Evolutionary conservation across 805 yeast species (phyloP).

Genomic region (Ascoidea tarda): DNA sequence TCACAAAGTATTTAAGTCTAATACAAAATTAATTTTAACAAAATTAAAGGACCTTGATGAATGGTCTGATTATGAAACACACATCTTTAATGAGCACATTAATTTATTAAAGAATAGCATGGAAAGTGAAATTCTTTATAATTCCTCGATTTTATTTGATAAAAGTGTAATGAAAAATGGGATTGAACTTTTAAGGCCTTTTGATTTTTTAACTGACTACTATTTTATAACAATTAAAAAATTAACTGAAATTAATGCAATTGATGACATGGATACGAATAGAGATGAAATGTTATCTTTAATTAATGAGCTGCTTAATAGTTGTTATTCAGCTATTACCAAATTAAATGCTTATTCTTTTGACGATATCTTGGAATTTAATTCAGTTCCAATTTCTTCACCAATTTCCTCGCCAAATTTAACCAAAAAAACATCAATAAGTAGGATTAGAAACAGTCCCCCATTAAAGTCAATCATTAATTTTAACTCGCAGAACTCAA

Average conservation of each 20-base stretch:
- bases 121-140: constrained; percentile 39
- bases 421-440: not conserved
- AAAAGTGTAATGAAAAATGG: constrained; percentile 21
- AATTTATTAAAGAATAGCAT: constrained; percentile 29
- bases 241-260: constrained; percentile 9
- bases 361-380: not conserved
- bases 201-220: constrained; percentile 10
- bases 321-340: constrained; percentile 4
- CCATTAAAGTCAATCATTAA: no score
- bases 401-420: not conserved
- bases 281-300: constrained; percentile 7
- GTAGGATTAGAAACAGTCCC: not conserved
- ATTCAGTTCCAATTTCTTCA: not conserved
- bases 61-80: constrained; percentile 36
- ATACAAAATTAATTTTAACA: constrained; percentile 29
- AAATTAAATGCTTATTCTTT: not conserved
- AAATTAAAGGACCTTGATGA: constrained; percentile 37
- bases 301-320: constrained; percentile 7
- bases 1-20: constrained; percentile 33
- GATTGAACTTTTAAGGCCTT: constrained; percentile 13
- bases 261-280: constrained; percentile 6
- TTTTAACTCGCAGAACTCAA: no score
- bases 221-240: constrained; percentile 11
- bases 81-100: constrained; percentile 25
- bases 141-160: constrained; percentile 43